phyloP scores from a whole-genome alignment of 345 rosid genomes.

The Gossypium thurberi region DNA sequence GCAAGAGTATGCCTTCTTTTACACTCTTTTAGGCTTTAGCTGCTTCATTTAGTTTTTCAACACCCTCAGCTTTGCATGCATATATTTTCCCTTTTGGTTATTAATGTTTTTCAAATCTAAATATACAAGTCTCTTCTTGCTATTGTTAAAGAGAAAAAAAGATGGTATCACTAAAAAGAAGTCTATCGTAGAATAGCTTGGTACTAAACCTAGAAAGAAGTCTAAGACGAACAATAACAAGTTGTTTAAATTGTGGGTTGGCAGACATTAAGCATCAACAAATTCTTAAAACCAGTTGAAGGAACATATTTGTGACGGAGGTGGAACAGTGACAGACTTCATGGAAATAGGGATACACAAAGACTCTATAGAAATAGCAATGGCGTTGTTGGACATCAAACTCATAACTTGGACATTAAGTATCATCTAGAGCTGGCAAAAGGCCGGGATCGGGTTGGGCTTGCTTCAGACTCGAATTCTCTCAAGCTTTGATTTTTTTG shows the following conservation, averaged over 20 bases:
- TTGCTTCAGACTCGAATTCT: no score
- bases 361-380: background rate
- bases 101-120: background rate
- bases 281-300: background rate
- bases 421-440: no score
- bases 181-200: background rate
- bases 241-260: background rate
- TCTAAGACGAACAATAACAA: background rate
- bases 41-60: background rate
- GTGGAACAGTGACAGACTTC: background rate
- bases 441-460: no score
- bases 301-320: background rate
- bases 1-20: background rate
- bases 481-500: no score
- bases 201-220: background rate
- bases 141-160: background rate
- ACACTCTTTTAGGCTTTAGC: background rate
- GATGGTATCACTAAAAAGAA: background rate
- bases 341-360: background rate
- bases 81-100: background rate
- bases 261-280: constrained; percentile 4
- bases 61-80: background rate
- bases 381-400: background rate
- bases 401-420: no score
- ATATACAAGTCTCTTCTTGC: background rate